Conservation (phyloP, 2,329 filamentous ascomycete genomes). For the Beauveria bassiana region DNA sequence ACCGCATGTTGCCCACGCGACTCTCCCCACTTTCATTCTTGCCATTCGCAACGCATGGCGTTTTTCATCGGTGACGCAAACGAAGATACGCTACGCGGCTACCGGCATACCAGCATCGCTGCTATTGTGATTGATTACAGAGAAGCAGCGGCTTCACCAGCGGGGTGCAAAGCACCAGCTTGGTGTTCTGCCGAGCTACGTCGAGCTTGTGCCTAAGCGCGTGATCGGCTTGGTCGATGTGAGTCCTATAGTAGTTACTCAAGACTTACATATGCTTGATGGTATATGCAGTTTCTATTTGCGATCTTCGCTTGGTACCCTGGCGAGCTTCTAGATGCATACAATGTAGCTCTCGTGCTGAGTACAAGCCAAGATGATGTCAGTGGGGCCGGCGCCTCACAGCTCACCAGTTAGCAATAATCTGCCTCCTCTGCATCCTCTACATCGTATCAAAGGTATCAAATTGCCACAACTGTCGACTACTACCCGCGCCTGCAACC, state of each 20-base stretch:
- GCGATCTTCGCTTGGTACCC: neutral
- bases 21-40: conserved; percentile 4
- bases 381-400: conserved; percentile 1
- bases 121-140: neutral
- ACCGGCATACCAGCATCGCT: neutral
- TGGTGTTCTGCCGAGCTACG: neutral
- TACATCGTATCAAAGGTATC: neutral
- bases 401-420: neutral
- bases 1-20: conserved; percentile 6
- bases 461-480: neutral
- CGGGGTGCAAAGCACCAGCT: neutral
- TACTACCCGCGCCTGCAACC: neutral
- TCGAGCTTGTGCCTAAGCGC: neutral
- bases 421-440: neutral
- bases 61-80: conserved; percentile 6
- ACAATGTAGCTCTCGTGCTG: neutral
- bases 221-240: neutral
- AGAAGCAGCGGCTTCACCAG: neutral
- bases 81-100: neutral
- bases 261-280: neutral
- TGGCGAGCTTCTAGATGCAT: neutral
- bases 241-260: no score
- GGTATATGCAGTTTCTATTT: neutral
- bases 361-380: neutral
- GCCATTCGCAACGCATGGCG: neutral